Evolutionary conservation across 257 asterid species (phyloP), one percentile per base, ranked within the genome.

Genomic region (Solanum sitiens): DNA sequence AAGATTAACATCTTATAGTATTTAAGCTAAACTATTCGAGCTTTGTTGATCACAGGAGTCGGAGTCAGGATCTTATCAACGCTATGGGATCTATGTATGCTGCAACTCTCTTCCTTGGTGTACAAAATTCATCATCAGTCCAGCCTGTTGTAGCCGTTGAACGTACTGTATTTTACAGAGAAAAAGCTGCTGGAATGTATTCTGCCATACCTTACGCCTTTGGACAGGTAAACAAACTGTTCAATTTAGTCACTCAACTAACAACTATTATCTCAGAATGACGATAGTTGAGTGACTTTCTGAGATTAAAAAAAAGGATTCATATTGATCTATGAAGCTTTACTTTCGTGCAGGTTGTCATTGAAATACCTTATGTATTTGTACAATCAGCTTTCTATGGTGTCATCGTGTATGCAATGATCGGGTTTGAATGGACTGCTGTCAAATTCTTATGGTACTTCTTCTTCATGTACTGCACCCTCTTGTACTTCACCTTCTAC

Each of bases 331-430:
- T 16, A 23, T 12, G 33, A 86, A 42, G 16, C 15, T 77, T 65
- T 15, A 53, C 27, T 40, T 37, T 87, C 18, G 25, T 23, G 40
- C 86, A 93, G 94, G 93, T 89, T 85, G 87, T 86, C 33, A 92
- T 93, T 23, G 95, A 93, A 88, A 32, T 93, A 56, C 95, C 95
- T 4, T 93, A 93, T 70, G 35, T 91, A 56, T 89, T 93, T 68
- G 87, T 87, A n/a, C 95, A 93, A 91, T 87, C 92, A 3, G 76
- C 59, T n/a, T 45, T 70, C 18, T 93, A 91, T 15, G 91, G 93
- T 63, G 1, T 75, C 35, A 74, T 90, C 23, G 90, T 91, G 25
- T 93, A 93, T 65, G 92, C 93, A 7, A 93, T 91, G 93, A 90
- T 93, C 32, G 91, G 90, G 16, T 92, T 88, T 50, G 92, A 93